Base-by-base conservation (phyloP, 176 grass and related monocot genomes). In the Triticum monococcum region DNA sequence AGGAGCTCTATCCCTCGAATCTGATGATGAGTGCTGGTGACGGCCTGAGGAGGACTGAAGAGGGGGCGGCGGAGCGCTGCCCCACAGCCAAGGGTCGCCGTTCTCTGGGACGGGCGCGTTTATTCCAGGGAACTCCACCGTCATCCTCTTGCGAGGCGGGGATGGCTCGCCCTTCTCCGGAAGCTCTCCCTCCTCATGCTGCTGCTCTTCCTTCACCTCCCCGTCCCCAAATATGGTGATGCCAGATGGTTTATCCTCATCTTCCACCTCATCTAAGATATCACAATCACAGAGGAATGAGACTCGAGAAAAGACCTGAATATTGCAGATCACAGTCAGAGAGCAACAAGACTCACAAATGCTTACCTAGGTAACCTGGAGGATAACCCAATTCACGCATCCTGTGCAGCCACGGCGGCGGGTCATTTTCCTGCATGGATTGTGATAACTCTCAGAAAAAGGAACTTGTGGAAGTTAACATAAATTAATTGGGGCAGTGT, bases 311-410 rank as follows among this genome's bases (percentile, higher is more conserved):
- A 83, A 73, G 24, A 77, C 65, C 23, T 82, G 67, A 41, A 46
- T 46, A 13, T 46, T 46, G 45, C 45, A 46, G 12, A 46, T 46
- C 45, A 13, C 3, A 13, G 45, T 46, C 45, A 46, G 10, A 46
- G 45, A 46, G 45, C 45, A 46, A 46, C 45, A 46, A 46, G 45
- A 4, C 45, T 46, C 45, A 6, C 48, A 52, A 52, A 52, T 40
- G 67, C 84, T 61, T 99, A 99, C 97, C 94, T 67, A 99, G 68
- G 83, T 99, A 96, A 91, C 94, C 93, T 74, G 97, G 97, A 87
- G 97, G 97, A 83, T 99, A 99, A 63, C 97, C 97, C 73, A 99
- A 78, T 75, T 99, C 92, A 24, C 92, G 94, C 97, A 99, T 99
- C 85, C 97, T 88, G 65, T 91, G 81, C 57, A 96, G 88, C 97